These are phyloP conservation scores for Scalesia atractyloides DNA, from an alignment of 129 eudicot genomes.

Conservation along the genomic window DNA sequence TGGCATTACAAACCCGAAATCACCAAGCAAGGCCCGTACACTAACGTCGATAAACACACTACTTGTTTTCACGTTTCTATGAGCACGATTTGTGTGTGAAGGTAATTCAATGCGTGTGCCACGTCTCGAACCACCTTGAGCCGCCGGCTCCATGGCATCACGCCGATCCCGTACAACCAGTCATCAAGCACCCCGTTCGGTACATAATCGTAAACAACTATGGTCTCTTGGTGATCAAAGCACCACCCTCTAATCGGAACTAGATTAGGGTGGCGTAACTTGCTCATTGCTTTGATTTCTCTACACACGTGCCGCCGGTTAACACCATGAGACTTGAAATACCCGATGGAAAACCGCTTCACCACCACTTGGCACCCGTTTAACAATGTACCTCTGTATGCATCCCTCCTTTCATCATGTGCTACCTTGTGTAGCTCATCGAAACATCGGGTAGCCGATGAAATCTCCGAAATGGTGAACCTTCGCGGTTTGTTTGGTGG, in stretches of 20 bases:
- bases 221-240: slow-evolving; percentile 51
- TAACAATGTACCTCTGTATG: slow-evolving; percentile 48
- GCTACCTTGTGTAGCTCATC: slow-evolving; percentile 54
- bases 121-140: slow-evolving; percentile 64
- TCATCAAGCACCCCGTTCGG: slow-evolving; percentile 56
- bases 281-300: slow-evolving; percentile 50
- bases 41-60: slow-evolving; percentile 62
- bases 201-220: slow-evolving; percentile 65
- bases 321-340: slow-evolving; percentile 36
- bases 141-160: slow-evolving; percentile 67
- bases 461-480: slow-evolving; percentile 46
- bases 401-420: slow-evolving; percentile 48
- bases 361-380: slow-evolving; percentile 57
- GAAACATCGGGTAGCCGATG: slow-evolving; percentile 61
- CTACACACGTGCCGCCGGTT: slow-evolving; percentile 45
- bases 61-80: slow-evolving; percentile 53
- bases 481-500: slow-evolving; percentile 72
- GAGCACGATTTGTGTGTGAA: slow-evolving; percentile 58
- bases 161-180: slow-evolving; percentile 69
- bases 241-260: slow-evolving; percentile 77
- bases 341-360: slow-evolving; percentile 51
- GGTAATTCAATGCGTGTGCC: slow-evolving; percentile 52
- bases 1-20: slow-evolving; percentile 52
- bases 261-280: slow-evolving; percentile 65
- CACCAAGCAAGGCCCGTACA: slow-evolving; percentile 59